A percentile compares a stretch with the other conserved stretches of the same genome.
These are phyloP conservation scores for Tympanopsis confertula DNA, from an alignment of 2,329 filamentous ascomycete species.

Conservation along the genomic window DNA sequence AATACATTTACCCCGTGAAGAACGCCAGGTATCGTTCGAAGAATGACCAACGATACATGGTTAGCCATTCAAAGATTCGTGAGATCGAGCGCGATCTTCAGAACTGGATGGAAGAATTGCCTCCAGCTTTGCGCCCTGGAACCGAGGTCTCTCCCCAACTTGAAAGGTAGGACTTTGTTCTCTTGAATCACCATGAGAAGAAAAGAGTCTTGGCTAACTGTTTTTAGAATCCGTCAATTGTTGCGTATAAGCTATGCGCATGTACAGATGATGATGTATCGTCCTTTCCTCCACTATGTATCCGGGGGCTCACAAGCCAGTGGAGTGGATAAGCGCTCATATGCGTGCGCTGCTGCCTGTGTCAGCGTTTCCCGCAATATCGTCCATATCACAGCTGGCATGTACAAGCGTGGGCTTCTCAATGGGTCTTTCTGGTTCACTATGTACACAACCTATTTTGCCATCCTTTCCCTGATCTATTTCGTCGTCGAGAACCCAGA, in stretches of 20 bases:
- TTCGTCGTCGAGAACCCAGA: conserved; percentile 72
- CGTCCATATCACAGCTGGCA: conserved; percentile 68
- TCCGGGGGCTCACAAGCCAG: conserved; percentile 45
- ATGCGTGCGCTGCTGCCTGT: conserved; percentile 56
- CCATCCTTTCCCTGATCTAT: conserved; percentile 67
- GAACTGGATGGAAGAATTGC: conserved; percentile 55
- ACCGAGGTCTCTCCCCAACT: conserved; percentile 65
- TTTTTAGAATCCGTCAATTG: conserved; percentile 51
- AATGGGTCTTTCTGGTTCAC: conserved; percentile 80
- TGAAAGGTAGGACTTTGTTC: conserved; percentile 48
- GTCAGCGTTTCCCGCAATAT: conserved; percentile 60
- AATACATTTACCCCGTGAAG: conserved; percentile 54
- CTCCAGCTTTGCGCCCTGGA: conserved; percentile 67
- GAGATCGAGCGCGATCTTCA: conserved; percentile 54
- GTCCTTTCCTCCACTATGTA: conserved; percentile 75
- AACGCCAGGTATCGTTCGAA: conserved; percentile 33
- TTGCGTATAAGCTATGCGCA: conserved; percentile 72
- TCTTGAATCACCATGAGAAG: background rate
- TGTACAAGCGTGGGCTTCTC: conserved; percentile 63
- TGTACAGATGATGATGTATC: conserved; percentile 71
- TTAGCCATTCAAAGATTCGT: conserved; percentile 52
- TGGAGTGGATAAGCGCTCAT: conserved; percentile 63
- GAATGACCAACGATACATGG: conserved; percentile 38
- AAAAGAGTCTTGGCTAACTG: conserved; percentile 7
- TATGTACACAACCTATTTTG: conserved; percentile 74